Conservation (phyloP, 1,284 basidiomycete species). For the Ganoderma lingzhi region DNA sequence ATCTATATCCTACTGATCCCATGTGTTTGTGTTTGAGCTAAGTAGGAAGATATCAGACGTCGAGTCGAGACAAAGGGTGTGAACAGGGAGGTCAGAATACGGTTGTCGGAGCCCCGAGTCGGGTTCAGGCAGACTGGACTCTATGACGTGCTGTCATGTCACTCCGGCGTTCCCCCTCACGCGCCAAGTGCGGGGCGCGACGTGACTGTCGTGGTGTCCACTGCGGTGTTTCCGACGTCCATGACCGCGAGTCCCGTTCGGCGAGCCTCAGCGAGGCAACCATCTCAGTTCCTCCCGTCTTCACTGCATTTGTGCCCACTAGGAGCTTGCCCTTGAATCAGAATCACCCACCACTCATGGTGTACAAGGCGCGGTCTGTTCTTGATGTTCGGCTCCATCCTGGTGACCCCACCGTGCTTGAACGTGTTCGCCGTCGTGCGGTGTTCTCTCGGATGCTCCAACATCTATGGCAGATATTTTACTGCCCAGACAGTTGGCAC, state of each 20-base stretch:
- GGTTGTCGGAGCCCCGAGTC: neutral
- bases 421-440: neutral
- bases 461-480: neutral
- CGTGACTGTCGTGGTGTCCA: too few relatives aligned
- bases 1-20: neutral
- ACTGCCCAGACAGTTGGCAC: neutral
- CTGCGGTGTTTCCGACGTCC: too few relatives aligned
- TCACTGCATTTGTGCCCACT: neutral
- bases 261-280: neutral
- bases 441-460: neutral
- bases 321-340: too few relatives aligned
- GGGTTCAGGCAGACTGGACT: neutral
- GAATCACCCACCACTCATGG: neutral
- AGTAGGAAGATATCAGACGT: too few relatives aligned
- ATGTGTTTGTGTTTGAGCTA: neutral
- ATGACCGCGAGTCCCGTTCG: neutral
- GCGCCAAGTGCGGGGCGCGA: too few relatives aligned
- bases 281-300: neutral
- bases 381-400: neutral
- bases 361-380: neutral
- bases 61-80: neutral
- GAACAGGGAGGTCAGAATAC: conserved; percentile 3
- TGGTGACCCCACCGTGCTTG: neutral
- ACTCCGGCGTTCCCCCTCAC: conserved; percentile 12
- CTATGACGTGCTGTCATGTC: conserved; percentile 18